Conservation (phyloP, 2,329 filamentous ascomycete genomes). For the Aspergillus sp. region DNA sequence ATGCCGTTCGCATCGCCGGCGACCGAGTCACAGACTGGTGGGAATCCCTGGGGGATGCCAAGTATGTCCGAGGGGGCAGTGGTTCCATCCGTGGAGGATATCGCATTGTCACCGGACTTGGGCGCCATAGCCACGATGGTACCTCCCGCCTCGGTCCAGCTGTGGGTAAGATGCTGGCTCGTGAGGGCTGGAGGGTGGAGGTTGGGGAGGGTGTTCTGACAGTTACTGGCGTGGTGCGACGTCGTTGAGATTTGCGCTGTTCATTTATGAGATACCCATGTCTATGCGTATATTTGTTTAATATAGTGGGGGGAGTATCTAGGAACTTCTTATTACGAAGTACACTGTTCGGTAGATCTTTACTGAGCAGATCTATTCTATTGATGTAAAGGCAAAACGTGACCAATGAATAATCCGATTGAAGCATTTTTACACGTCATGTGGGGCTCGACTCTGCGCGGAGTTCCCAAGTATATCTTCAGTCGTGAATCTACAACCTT, state of each 20-base stretch:
- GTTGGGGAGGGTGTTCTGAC: constrained; percentile 68
- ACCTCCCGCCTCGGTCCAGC: constrained; percentile 74
- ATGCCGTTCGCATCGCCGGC: constrained; percentile 76
- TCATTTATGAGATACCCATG: constrained; percentile 19
- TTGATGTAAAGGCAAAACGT: background rate
- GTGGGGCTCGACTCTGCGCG: background rate
- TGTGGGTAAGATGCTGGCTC: constrained; percentile 71
- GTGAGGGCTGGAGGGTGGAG: constrained; percentile 81
- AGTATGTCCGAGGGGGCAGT: constrained; percentile 46
- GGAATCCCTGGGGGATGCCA: constrained; percentile 66
- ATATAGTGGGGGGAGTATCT: background rate
- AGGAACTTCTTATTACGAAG: too few species aligned
- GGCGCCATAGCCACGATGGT: constrained; percentile 74
- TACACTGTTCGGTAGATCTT: too few species aligned
- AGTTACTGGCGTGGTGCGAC: constrained; percentile 59
- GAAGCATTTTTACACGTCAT: background rate
- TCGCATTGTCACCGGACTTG: constrained; percentile 77
- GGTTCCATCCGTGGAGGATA: constrained; percentile 57
- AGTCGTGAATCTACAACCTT: background rate
- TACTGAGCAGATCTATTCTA: too few species aligned
- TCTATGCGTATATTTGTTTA: background rate
- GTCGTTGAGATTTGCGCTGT: constrained; percentile 19
- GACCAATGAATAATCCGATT: background rate
- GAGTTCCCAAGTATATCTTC: background rate
- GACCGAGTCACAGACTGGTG: constrained; percentile 73